Evolutionary conservation across 257 asterid genomes (phyloP), one percentile per base, ranked within the genome.

Genomic region (Rubia yunnanensis): DNA sequence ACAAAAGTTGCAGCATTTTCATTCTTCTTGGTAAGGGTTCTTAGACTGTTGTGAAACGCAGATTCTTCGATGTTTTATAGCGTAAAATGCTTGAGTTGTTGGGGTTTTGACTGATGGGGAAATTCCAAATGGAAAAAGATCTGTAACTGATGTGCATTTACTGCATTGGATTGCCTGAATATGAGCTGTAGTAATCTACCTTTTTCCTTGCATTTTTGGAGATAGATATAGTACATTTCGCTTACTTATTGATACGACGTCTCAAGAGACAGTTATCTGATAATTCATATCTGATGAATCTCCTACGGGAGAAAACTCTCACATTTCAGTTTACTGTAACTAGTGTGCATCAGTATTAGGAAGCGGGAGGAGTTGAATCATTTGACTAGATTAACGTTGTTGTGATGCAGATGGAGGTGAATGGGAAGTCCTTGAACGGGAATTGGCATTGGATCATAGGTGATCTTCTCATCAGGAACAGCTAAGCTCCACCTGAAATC

Each of bases 401-500:
- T 28, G 28, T 41, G 18, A 32, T 64, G 75, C 59, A 57, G 57
- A 36, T 23, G 69, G 23, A 82, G 78, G 67, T 35, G 39, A 48
- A 82, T 61, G 5, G 82, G 81, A 69, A 79, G 84, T 49, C 84
- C 82, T 53, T 67, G 15, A 11, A 28, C 71, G 15, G 81, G 79
- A 7, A 75, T 62, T 15, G 82, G 79, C 52, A 77, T 67, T 36
- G 80, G 82, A 36, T 82, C 71, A 26, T 66, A 74, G 9, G 11
- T 24, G 23, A 79, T 72, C 62, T 70, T 82, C 78, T 83, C 86
- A 54, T 57, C 70, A 10, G 82, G 84, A 65, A 71, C 55, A 27
- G 54, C 44, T n/a, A 78, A 67, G 9, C 66, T 49, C 84, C 84
- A 80, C 26, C 65, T 74, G 24, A 69, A 80, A 44, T 55, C 66